Conservation (phyloP, 345 rosid species). For the Raphanus raphanistrum region DNA sequence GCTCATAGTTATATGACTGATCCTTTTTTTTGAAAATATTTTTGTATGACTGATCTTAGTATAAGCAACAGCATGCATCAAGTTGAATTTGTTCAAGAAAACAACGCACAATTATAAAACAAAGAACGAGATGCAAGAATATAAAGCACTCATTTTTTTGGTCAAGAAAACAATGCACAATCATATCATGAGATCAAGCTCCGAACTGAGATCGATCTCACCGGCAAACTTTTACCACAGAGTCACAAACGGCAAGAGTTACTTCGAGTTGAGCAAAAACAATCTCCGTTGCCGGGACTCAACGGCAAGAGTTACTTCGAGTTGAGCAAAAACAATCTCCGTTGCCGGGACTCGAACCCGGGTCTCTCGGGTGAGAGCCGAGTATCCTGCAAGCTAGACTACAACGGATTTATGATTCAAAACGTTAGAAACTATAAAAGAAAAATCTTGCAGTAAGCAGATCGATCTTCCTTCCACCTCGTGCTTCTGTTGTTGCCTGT, state of each 20-base stretch:
- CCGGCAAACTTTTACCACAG: neutral
- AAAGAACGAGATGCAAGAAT: too few relatives aligned
- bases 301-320: neutral
- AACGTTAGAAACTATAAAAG: too few relatives aligned
- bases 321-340: neutral
- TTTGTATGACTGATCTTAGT: too few relatives aligned
- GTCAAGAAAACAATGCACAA: neutral
- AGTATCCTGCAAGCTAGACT: slow-evolving; percentile 78
- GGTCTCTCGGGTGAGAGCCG: slow-evolving; percentile 78
- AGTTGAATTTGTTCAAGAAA: too few relatives aligned
- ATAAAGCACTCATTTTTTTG: too few relatives aligned
- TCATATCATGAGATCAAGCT: neutral
- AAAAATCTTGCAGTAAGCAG: neutral
- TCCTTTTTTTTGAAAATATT: too few relatives aligned
- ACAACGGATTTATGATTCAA: slow-evolving; percentile 39
- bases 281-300: too few relatives aligned
- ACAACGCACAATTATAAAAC: too few relatives aligned
- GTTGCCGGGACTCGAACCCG: slow-evolving; percentile 36
- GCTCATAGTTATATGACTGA: too few relatives aligned
- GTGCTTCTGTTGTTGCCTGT: slow-evolving; percentile 75
- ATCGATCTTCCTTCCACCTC: slow-evolving; percentile 72
- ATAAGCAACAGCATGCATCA: too few relatives aligned
- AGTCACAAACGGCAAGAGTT: neutral
- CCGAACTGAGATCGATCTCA: neutral
- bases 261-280: neutral